Evolutionary conservation across 371 early-diverging fungal species (phyloP).

Genomic region (Lichtheimia hyalospora): DNA sequence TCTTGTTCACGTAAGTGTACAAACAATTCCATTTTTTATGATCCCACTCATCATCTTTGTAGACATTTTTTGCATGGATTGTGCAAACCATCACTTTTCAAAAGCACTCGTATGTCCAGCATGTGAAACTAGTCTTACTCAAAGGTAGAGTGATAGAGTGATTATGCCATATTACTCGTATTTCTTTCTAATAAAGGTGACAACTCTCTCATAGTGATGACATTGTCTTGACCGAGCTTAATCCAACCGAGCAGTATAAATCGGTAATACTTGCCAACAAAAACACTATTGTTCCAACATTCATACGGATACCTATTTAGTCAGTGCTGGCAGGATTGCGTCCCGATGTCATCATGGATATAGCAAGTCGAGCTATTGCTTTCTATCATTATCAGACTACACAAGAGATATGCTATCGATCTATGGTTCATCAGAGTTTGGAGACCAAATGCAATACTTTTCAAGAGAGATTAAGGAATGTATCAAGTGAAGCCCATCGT

Average conservation of each 20-base stretch:
- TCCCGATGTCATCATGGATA: slow-evolving; percentile 76
- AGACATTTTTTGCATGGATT: slow-evolving; percentile 81
- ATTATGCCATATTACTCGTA: not conserved
- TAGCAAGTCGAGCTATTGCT: slow-evolving; percentile 69
- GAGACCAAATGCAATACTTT: slow-evolving; percentile 46
- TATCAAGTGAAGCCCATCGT: slow-evolving; percentile 51
- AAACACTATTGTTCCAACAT: too few species aligned
- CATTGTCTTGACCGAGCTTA: slow-evolving; percentile 64
- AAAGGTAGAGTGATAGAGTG: slow-evolving; percentile 43
- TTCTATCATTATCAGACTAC: slow-evolving; percentile 78
- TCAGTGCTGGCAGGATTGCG: slow-evolving; percentile 74
- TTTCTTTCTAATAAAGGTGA: too few species aligned
- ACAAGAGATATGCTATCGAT: slow-evolving; percentile 65
- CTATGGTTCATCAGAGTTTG: slow-evolving; percentile 53
- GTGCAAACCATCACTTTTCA: slow-evolving; percentile 62
- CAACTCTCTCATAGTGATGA: too few species aligned
- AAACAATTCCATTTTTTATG: not conserved
- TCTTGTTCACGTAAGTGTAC: slow-evolving; percentile 76
- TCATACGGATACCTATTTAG: slow-evolving; percentile 27
- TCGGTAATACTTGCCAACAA: slow-evolving; percentile 20
- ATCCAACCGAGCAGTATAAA: slow-evolving; percentile 77
- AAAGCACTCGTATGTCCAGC: slow-evolving; percentile 73
- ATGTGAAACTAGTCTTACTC: slow-evolving; percentile 64
- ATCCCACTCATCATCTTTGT: not conserved
- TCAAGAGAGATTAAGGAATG: slow-evolving; percentile 49